Evolutionary conservation across 1,284 basidiomycete species (phyloP), one percentile per base, ranked within the genome.

Genomic region (Golubevia pallescens): DNA sequence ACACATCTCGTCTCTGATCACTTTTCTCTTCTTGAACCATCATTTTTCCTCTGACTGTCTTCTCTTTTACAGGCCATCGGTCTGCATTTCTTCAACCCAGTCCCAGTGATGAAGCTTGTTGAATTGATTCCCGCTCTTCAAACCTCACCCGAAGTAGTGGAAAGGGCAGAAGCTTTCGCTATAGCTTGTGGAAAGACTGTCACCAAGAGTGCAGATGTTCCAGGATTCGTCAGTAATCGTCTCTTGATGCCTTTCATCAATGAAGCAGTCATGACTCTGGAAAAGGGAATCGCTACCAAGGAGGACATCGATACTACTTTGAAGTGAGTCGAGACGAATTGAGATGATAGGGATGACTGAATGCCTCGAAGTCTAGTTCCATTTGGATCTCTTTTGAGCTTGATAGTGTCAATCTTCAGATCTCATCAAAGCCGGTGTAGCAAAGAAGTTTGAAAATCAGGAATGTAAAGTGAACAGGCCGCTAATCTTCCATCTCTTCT

Each of bases 301-400:
- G 94, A 97, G 66, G 94, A 98, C 84, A 97, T 98, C 71, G 96
- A 98, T 87, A 94, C 92, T 73, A 97, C 94, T 0, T 90, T 98
- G 63, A 92, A 91, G 78, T 38, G 34, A 38, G 34, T 38, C 34
- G n/a, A n/a, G n/a, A n/a, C n/a, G n/a, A n/a, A n/a, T n/a, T n/a
- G n/a, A n/a, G n/a, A n/a, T n/a, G n/a, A n/a, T n/a, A n/a, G n/a
- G n/a, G n/a, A n/a, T n/a, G n/a, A n/a, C n/a, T n/a, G n/a, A n/a
- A n/a, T n/a, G n/a, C n/a, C n/a, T n/a, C n/a, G n/a, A n/a, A n/a
- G n/a, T n/a, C n/a, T n/a, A n/a, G n/a, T n/a, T n/a, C n/a, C n/a
- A n/a, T n/a, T n/a, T n/a, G n/a, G n/a, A n/a, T n/a, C n/a, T n/a
- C n/a, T n/a, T n/a, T n/a, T n/a, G n/a, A n/a, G n/a, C n/a, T n/a